A percentile compares a stretch with the other conserved stretches of the same genome.
phyloP scores from a whole-genome alignment of 371 early-diverging fungal genomes.

The Nematocida sp. region DNA sequence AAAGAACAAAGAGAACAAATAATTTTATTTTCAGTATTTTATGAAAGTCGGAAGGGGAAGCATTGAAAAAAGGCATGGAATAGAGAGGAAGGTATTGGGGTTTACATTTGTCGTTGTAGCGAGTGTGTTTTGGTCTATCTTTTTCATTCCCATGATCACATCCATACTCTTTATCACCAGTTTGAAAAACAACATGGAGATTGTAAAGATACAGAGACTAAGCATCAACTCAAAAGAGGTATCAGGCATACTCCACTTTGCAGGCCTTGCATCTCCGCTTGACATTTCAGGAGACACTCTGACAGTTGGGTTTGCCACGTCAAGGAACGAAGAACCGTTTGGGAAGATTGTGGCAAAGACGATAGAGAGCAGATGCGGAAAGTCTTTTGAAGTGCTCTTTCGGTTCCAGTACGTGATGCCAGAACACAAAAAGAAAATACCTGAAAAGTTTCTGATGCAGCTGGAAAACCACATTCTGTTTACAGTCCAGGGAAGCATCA shows the following conservation, averaged over 20 bases:
- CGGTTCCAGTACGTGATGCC: not conserved
- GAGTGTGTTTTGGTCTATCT: slow-evolving; percentile 21
- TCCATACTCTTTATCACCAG: slow-evolving; percentile 30
- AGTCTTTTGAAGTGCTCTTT: not conserved
- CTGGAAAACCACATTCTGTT: slow-evolving; percentile 25
- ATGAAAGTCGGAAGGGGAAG: slow-evolving; percentile 50
- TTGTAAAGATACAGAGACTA: not conserved
- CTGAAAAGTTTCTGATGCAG: slow-evolving; percentile 2
- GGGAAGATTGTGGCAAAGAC: not conserved
- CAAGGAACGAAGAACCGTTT: slow-evolving; percentile 38
- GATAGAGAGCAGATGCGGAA: not conserved
- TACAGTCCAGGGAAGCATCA: slow-evolving; percentile 14
- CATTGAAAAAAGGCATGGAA: slow-evolving; percentile 26
- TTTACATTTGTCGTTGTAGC: slow-evolving; percentile 17
- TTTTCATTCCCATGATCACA: slow-evolving; percentile 19
- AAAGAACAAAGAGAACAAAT: too few species aligned
- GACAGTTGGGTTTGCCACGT: slow-evolving; percentile 29
- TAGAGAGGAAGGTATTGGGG: slow-evolving; percentile 38
- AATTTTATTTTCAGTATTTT: slow-evolving; percentile 4
- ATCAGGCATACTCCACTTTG: not conserved
- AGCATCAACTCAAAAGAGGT: not conserved
- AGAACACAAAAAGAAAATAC: not conserved
- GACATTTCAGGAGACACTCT: not conserved
- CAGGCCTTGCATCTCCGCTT: not conserved
- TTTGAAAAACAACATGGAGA: slow-evolving; percentile 15